Conservation (phyloP, 208 protist species). For the Herpetomonas tarakana region DNA sequence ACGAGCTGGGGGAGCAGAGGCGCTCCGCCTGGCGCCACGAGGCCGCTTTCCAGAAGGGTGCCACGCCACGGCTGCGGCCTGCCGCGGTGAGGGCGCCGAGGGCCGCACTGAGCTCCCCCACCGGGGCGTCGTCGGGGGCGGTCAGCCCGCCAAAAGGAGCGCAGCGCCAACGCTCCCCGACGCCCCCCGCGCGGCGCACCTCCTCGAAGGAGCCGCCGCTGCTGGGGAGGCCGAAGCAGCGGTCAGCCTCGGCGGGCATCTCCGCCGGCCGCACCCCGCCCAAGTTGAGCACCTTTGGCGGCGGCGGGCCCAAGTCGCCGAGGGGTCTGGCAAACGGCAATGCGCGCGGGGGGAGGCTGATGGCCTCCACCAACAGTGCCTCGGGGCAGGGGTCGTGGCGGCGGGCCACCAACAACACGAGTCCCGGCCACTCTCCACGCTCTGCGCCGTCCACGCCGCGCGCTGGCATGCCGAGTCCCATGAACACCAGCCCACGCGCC, state of each 20-base stretch:
- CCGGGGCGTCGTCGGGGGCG: not conserved
- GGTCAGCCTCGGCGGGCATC: not conserved
- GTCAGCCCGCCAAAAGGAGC: constrained; percentile 1
- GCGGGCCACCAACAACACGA: too few relatives aligned
- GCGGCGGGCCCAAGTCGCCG: not conserved
- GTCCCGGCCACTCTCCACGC: not conserved
- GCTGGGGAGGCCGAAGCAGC: not conserved
- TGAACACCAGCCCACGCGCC: not conserved
- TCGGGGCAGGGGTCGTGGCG: too few relatives aligned
- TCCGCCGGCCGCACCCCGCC: constrained; percentile 7
- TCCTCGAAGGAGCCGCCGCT: not conserved
- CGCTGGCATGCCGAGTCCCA: not conserved
- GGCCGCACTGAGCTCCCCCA: not conserved
- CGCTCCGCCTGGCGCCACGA: constrained; percentile 24
- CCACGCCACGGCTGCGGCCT: constrained; percentile 22
- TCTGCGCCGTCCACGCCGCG: not conserved
- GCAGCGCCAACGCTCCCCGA: not conserved
- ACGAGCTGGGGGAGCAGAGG: constrained; percentile 2
- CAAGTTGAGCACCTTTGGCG: constrained; percentile 6
- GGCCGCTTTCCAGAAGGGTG: constrained; percentile 35
- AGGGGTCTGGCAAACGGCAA: too few relatives aligned
- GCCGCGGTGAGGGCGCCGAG: constrained; percentile 10
- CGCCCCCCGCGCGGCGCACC: not conserved
- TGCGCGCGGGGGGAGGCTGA: not conserved
- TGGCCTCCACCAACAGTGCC: not conserved